Percentiles rank a stretch among this genome's conserved stretches.
Evolutionary conservation across 495 filamentous ascomycete species (phyloP).

Genomic region (Neurospora tetrasperma): DNA sequence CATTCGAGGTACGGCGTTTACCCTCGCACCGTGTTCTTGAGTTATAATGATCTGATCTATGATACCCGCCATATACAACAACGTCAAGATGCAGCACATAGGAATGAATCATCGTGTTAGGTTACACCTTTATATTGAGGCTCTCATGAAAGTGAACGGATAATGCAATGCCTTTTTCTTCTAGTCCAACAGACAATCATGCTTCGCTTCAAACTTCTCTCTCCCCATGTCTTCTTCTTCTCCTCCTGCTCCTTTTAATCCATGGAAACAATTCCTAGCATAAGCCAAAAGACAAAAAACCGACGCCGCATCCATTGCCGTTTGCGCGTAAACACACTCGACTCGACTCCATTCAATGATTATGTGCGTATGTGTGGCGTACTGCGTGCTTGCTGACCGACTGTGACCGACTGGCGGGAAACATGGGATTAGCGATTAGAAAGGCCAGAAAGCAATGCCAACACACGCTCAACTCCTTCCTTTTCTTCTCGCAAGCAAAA

Average conservation of each 20-base stretch:
- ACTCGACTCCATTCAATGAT: background rate
- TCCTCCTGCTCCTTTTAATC: background rate
- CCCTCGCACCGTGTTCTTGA: background rate
- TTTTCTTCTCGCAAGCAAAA: background rate
- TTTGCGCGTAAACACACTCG: background rate
- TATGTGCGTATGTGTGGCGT: background rate
- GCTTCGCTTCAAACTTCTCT: background rate
- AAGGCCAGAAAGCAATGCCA: background rate
- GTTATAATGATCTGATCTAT: background rate
- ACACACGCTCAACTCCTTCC: background rate
- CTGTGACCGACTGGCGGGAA: background rate
- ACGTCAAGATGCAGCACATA: background rate
- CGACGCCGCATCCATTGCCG: background rate
- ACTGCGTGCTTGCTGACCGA: background rate
- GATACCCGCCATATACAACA: background rate
- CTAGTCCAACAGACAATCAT: background rate
- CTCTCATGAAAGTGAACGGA: background rate
- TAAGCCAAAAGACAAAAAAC: background rate
- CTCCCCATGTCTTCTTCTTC: background rate
- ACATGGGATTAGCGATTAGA: background rate
- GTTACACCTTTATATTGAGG: background rate
- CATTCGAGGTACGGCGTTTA: background rate
- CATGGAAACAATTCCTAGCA: background rate
- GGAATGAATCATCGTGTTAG: background rate
- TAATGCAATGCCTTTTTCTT: background rate